phyloP scores from a whole-genome alignment of 352 stramenopile species.

The Aphanomyces cochlioides region DNA sequence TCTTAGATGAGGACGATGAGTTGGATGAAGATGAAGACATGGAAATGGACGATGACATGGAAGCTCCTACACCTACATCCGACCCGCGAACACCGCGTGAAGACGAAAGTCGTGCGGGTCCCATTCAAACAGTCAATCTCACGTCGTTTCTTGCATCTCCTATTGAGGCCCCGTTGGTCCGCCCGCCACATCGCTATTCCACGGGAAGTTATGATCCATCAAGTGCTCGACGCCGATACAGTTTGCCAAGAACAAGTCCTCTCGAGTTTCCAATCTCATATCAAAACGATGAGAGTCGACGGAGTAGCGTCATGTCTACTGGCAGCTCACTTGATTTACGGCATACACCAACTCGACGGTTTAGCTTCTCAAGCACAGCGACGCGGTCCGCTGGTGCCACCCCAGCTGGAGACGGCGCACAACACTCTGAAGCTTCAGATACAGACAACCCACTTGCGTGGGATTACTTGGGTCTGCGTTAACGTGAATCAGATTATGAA shows the following conservation, averaged over 20 bases:
- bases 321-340: slow-evolving; percentile 3
- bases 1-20: slow-evolving; percentile 18
- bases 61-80: neutral
- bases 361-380: slow-evolving; percentile 2
- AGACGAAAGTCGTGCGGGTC: neutral
- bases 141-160: slow-evolving; percentile 26
- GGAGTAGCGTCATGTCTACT: slow-evolving; percentile 6
- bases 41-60: slow-evolving; percentile 13
- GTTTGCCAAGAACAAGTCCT: slow-evolving; percentile 1
- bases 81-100: neutral
- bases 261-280: neutral
- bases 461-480: neutral
- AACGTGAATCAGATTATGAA: neutral
- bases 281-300: neutral
- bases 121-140: slow-evolving; percentile 18
- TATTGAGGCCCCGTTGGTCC: slow-evolving; percentile 13
- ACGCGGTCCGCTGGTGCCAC: neutral
- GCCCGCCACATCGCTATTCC: slow-evolving; percentile 6
- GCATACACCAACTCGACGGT: slow-evolving; percentile 4
- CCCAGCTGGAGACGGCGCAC: neutral
- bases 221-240: neutral
- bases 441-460: neutral
- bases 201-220: slow-evolving; percentile 1
- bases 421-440: neutral
- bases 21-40: slow-evolving; percentile 20